Evolutionary conservation across 1,139 yeast species (phyloP).

Genomic region (Suhomyces terraborum): DNA sequence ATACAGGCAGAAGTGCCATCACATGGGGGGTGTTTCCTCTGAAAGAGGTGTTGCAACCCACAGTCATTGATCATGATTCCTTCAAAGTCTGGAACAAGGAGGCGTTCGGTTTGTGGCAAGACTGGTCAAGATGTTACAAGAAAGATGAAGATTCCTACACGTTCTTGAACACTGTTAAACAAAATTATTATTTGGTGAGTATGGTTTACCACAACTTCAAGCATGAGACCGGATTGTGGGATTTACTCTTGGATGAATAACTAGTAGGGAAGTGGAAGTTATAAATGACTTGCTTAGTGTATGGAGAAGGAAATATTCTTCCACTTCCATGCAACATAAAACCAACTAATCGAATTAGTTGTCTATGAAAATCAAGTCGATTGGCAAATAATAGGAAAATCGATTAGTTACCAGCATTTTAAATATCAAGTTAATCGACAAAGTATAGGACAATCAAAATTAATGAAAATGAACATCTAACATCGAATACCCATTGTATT

Average conservation of each 20-base stretch:
- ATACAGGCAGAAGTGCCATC: slow-evolving; percentile 63
- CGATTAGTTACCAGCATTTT: no score
- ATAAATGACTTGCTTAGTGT: neutral
- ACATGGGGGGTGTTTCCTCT: slow-evolving; percentile 97
- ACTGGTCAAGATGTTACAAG: slow-evolving; percentile 85
- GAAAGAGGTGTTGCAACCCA: slow-evolving; percentile 82
- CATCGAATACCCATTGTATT: no score
- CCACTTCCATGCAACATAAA: slow-evolving; percentile 1
- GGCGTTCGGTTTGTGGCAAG: slow-evolving; percentile 86
- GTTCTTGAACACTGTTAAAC: slow-evolving; percentile 61
- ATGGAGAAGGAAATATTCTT: neutral
- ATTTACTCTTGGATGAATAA: slow-evolving; percentile 44
- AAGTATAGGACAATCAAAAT: no score
- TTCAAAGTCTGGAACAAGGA: slow-evolving; percentile 94
- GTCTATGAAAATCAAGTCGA: no score
- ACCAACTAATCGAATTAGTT: no score
- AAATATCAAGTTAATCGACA: no score
- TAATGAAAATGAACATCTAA: no score
- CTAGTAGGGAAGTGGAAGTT: slow-evolving; percentile 21
- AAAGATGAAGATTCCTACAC: slow-evolving; percentile 55
- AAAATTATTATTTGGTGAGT: slow-evolving; percentile 73
- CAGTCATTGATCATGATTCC: slow-evolving; percentile 84
- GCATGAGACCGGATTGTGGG: slow-evolving; percentile 80
- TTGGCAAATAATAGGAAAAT: no score
- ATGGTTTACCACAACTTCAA: slow-evolving; percentile 83